Conservation (phyloP, 495 filamentous ascomycete species). For the Penicillium steckii region DNA sequence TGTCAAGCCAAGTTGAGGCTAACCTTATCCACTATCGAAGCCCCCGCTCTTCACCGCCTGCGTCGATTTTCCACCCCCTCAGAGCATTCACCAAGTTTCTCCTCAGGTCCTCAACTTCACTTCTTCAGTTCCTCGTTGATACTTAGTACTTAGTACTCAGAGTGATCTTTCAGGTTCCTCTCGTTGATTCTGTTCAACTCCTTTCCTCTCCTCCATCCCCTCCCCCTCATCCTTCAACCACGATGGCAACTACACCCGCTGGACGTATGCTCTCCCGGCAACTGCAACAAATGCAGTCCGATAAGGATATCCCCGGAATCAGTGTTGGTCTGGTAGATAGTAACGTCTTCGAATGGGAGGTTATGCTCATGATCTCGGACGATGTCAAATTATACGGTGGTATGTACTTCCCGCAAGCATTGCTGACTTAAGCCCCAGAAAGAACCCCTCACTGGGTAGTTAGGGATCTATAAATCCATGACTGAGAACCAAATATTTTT, state of each 20-base stretch:
- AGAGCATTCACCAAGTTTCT: too few species aligned
- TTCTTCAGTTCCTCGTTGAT: too few species aligned
- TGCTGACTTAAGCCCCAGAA: not conserved
- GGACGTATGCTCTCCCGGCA: conserved; percentile 80
- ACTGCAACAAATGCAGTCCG: conserved; percentile 88
- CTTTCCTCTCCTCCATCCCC: conserved; percentile 1
- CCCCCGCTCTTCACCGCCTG: conserved; percentile 21
- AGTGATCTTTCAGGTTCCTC: not conserved
- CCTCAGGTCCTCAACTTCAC: not conserved
- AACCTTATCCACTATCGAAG: not conserved
- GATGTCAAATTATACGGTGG: conserved; percentile 95
- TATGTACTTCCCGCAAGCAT: conserved; percentile 35
- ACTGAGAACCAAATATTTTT: too few species aligned
- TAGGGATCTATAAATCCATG: too few species aligned
- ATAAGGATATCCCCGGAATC: conserved; percentile 90
- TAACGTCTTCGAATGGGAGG: conserved; percentile 99
- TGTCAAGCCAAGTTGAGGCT: too few species aligned
- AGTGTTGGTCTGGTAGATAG: conserved; percentile 82
- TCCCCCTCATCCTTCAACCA: conserved; percentile 1
- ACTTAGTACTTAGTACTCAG: not conserved
- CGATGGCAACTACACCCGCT: conserved; percentile 56
- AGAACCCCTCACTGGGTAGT: not conserved
- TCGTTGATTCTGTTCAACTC: not conserved
- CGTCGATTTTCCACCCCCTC: conserved; percentile 13
- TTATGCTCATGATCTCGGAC: conserved; percentile 98